A percentile compares a stretch with the other conserved stretches of the same genome.
phyloP scores from a whole-genome alignment of 441 rosid species.

The Syzygium malaccense region DNA sequence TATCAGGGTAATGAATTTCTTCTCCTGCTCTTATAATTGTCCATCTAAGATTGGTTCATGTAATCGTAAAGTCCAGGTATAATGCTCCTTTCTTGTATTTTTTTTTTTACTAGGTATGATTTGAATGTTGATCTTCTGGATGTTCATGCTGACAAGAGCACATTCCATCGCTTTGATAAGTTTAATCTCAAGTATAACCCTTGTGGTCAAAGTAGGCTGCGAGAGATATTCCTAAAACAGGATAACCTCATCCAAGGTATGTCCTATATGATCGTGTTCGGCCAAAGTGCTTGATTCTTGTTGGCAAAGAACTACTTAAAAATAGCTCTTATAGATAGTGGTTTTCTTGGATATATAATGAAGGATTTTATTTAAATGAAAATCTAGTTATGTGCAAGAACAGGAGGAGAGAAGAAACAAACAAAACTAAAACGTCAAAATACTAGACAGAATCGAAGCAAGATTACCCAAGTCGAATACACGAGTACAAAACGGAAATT shows the following conservation, averaged over 20 bases:
- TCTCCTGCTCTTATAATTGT: background rate
- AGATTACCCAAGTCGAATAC: background rate
- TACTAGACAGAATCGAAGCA: background rate
- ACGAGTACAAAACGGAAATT: background rate
- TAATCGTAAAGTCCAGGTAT: background rate
- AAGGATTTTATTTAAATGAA: background rate
- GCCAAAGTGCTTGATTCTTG: background rate
- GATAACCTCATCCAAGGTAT: constrained; percentile 98
- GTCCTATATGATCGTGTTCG: background rate
- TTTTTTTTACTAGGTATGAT: constrained; percentile 60
- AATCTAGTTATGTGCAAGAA: background rate
- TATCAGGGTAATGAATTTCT: constrained; percentile 60
- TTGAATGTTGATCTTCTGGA: constrained; percentile 96
- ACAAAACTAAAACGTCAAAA: background rate
- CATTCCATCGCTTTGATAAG: constrained; percentile 99
- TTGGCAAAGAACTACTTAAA: background rate
- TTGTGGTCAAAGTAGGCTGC: constrained; percentile 98
- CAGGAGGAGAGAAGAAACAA: background rate
- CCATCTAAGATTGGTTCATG: background rate
- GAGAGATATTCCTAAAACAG: constrained; percentile 99
- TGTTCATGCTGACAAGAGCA: constrained; percentile 99
- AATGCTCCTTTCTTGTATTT: constrained; percentile 2
- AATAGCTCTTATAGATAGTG: background rate
- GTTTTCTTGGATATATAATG: background rate
- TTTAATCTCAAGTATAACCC: constrained; percentile 99